Evolutionary conservation across 257 asterid genomes (phyloP), one percentile per base, ranked within the genome.

Genomic region (Petrea volubilis): DNA sequence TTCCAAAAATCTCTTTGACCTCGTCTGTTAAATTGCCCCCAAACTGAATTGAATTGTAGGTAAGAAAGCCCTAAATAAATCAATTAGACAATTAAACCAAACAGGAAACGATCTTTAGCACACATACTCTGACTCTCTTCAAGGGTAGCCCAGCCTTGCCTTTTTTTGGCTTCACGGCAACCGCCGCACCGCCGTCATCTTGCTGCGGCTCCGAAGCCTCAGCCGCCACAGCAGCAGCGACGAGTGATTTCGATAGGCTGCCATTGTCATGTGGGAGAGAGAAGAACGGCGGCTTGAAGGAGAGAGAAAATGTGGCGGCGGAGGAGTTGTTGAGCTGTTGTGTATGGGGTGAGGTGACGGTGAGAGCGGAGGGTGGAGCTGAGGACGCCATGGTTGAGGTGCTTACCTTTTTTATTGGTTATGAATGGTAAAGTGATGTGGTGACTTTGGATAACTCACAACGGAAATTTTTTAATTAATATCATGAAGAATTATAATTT

Each of bases 1-100:
- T 67, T 91, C 99, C 95, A 94, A 77, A 80, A 85, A 90, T 81
- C 99, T 94, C 89, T 89, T 94, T 47, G 99, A 91, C 86, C 98
- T 90, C 46, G 88, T 84, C 99, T 94, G 85, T 70, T 73, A 29
- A 63, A n/a, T n/a, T 59, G 14, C 46, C 69, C 74, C 62, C 71
- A 60, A 25, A 64, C 60, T n/a, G n/a, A n/a, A n/a, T n/a, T n/a
- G n/a, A n/a, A n/a, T n/a, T n/a, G n/a, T 6, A 33, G 27, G 34
- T 20, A 51, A 4, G 10, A 34, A 23, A 41, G 64, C 15, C 20
- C 27, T 56, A 79, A 33, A 17, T n/a, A 74, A 74, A 14, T 29
- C 71, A 17, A 56, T 20, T 20, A 9, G 25, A 13, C 46, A 40
- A 52, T 33, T 10, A 62, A n/a, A 49, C 4, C 29, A 31, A 59